phyloP scores from a whole-genome alignment of 352 stramenopile species.

The Phytophthora parvispora region DNA sequence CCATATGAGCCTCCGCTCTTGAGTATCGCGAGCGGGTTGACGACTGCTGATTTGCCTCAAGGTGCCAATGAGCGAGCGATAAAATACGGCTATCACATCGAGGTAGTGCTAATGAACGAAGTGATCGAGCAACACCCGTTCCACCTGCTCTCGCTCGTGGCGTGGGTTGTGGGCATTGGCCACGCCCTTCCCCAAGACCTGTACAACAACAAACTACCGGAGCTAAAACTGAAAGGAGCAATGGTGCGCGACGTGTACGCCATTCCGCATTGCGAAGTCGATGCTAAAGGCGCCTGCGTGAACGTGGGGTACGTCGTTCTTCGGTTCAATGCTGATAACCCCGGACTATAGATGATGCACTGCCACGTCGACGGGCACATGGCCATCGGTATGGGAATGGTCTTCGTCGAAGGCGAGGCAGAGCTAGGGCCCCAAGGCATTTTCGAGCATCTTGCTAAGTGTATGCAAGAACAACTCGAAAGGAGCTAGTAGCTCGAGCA shows the following conservation, averaged over 20 bases:
- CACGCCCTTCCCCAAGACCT: conserved; percentile 16
- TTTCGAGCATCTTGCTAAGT: conserved; percentile 25
- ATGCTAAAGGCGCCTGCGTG: conserved; percentile 1
- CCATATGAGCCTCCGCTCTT: conserved; percentile 22
- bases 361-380: conserved; percentile 46
- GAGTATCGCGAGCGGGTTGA: conserved; percentile 16
- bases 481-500: no score
- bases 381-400: conserved; percentile 25
- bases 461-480: conserved; percentile 18
- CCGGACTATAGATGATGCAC: conserved; percentile 41
- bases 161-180: no score
- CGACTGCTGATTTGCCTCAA: not conserved
- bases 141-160: conserved; percentile 31
- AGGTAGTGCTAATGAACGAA: conserved; percentile 36
- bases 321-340: conserved; percentile 33
- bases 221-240: no score
- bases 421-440: conserved; percentile 10
- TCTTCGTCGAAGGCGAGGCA: conserved; percentile 24
- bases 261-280: no score
- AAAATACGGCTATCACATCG: conserved; percentile 26
- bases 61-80: conserved; percentile 13
- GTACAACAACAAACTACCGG: conserved; percentile 8
- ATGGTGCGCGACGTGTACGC: no score
- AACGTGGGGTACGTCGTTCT: conserved; percentile 32
- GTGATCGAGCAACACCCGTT: conserved; percentile 39